Conservation (phyloP, 139 green algal species). For the Chlamydomonas applanata region DNA sequence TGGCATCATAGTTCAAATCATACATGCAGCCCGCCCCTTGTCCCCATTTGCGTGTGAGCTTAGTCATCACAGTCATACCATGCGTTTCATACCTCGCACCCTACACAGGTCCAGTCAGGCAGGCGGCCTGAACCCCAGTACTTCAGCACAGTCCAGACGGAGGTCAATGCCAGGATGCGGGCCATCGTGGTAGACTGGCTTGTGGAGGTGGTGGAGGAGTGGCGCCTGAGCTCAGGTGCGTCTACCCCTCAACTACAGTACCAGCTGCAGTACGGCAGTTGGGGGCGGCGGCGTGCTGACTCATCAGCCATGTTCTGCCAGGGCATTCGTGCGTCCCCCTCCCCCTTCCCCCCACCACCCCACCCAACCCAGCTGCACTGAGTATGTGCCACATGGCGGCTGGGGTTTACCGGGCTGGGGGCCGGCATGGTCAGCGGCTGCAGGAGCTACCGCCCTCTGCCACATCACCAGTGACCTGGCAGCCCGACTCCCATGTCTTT, state of each 20-base stretch:
- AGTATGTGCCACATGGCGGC: no score
- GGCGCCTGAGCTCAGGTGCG: slow-evolving; percentile 62
- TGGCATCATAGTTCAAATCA: no score
- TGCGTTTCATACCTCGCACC: no score
- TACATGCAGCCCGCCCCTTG: no score
- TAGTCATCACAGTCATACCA: no score
- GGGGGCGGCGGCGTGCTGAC: not conserved
- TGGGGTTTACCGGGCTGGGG: no score
- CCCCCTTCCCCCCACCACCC: no score
- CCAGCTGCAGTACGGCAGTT: not conserved
- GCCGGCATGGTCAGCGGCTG: not conserved
- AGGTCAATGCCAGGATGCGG: slow-evolving; percentile 97
- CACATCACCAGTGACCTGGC: not conserved
- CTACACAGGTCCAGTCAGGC: no score
- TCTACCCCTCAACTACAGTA: slow-evolving; percentile 91
- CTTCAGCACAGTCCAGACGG: slow-evolving; percentile 48
- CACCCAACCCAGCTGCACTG: no score
- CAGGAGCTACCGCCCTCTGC: not conserved
- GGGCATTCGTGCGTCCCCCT: no score
- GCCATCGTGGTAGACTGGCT: slow-evolving; percentile 98
- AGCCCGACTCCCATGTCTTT: not conserved
- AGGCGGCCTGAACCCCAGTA: not conserved
- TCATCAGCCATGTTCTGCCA: not conserved
- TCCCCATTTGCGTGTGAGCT: no score
- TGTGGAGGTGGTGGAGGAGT: slow-evolving; percentile 64